A percentile compares a stretch with the other conserved stretches of the same genome.
phyloP scores from a whole-genome alignment of 306 rosid genomes.

The Gynostemma pentaphyllum region DNA sequence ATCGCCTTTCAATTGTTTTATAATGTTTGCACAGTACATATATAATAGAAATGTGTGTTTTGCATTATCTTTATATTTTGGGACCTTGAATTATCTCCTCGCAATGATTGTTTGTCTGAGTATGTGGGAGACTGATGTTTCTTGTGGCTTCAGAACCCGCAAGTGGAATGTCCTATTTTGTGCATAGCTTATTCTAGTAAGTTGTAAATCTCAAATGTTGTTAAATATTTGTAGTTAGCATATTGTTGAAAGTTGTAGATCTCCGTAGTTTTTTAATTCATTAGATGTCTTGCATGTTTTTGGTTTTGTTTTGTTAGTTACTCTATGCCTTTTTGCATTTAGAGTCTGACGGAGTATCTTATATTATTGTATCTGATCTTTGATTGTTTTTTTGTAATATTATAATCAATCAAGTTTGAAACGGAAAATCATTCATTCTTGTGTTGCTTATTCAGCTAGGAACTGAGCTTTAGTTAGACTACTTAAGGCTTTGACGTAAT shows the following conservation, averaged over 20 bases:
- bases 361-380: background rate
- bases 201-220: background rate
- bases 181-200: background rate
- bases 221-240: background rate
- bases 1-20: background rate
- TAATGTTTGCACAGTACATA: background rate
- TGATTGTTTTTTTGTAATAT: background rate
- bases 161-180: background rate
- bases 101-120: background rate
- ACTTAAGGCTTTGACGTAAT: background rate
- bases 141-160: background rate
- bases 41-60: background rate
- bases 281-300: background rate
- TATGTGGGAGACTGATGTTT: background rate
- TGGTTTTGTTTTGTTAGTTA: background rate
- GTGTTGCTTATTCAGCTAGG: background rate
- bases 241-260: background rate
- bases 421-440: background rate
- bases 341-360: background rate
- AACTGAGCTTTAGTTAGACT: background rate
- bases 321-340: background rate
- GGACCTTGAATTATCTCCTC: background rate
- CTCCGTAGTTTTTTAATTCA: background rate
- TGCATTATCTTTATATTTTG: slow-evolving; percentile 2
- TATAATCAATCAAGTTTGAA: background rate